These are phyloP conservation scores for Mimosa bimucronata DNA, from an alignment of 306 rosid genomes.

Conservation along the genomic window DNA sequence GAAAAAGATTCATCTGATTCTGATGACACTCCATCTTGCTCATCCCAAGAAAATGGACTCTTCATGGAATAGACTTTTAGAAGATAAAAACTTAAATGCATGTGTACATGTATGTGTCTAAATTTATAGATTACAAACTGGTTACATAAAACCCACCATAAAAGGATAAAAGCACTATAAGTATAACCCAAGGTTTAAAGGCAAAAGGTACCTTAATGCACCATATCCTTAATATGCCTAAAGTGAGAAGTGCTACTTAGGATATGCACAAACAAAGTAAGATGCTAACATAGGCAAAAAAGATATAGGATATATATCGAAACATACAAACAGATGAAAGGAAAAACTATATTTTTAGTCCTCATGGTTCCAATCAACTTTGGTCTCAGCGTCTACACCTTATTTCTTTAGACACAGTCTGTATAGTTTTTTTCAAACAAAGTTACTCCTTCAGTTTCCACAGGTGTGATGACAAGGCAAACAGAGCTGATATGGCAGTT, in stretches of 20 bases:
- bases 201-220: not conserved
- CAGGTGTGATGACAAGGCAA: not conserved
- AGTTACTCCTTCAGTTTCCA: not conserved
- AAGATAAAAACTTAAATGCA: conserved; percentile 25
- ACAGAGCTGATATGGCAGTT: not conserved
- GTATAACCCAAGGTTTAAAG: not conserved
- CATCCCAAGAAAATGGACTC: too few relatives aligned
- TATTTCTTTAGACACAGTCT: not conserved
- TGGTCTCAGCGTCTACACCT: not conserved
- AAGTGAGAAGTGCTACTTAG: not conserved
- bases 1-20: conserved; percentile 62
- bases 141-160: not conserved
- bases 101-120: not conserved
- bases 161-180: not conserved
- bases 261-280: not conserved
- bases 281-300: not conserved
- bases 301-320: not conserved
- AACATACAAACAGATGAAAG: not conserved
- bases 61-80: too few relatives aligned
- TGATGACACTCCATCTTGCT: too few relatives aligned
- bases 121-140: not conserved
- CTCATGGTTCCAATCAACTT: not conserved
- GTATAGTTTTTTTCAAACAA: not conserved
- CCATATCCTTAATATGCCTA: not conserved
- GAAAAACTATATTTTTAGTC: not conserved